A percentile compares a stretch with the other conserved stretches of the same genome.
Evolutionary conservation across 2,329 filamentous ascomycete species (phyloP).

Genomic region (Blumeria graminis): DNA sequence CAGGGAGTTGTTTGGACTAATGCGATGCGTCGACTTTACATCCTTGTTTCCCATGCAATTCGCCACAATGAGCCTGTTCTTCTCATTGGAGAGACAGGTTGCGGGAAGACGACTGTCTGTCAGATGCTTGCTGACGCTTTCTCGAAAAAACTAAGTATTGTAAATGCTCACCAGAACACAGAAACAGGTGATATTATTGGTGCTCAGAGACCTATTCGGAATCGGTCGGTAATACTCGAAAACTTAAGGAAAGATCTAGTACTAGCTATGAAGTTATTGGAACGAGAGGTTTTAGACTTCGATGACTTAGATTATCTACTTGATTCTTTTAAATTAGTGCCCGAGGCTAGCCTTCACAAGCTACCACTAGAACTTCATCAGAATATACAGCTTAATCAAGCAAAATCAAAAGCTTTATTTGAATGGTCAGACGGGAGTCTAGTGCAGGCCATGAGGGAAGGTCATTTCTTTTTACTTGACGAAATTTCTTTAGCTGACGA

Average conservation of each 20-base stretch:
- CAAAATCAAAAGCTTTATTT: constrained; percentile 63
- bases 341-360: constrained; percentile 22
- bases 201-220: constrained; percentile 75
- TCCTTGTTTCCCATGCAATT: constrained; percentile 68
- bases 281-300: constrained; percentile 30
- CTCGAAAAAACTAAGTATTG: constrained; percentile 53
- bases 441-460: constrained; percentile 77
- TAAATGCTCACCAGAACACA: constrained; percentile 95
- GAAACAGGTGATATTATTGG: constrained; percentile 95
- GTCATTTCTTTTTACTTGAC: constrained; percentile 79
- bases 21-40: constrained; percentile 78
- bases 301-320: constrained; percentile 31
- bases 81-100: constrained; percentile 87
- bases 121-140: constrained; percentile 73
- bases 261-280: constrained; percentile 18
- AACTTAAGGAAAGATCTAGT: constrained; percentile 37
- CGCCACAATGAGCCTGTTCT: constrained; percentile 83
- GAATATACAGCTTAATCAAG: constrained; percentile 22
- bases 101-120: constrained; percentile 90
- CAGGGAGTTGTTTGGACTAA: constrained; percentile 76
- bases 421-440: constrained; percentile 92
- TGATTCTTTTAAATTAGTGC: constrained; percentile 18
- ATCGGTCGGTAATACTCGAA: constrained; percentile 49
- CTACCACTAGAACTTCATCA: constrained; percentile 13
- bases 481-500: constrained; percentile 97